phyloP scores from a whole-genome alignment of 2,329 filamentous ascomycete genomes.

The Fusarium sp. region DNA sequence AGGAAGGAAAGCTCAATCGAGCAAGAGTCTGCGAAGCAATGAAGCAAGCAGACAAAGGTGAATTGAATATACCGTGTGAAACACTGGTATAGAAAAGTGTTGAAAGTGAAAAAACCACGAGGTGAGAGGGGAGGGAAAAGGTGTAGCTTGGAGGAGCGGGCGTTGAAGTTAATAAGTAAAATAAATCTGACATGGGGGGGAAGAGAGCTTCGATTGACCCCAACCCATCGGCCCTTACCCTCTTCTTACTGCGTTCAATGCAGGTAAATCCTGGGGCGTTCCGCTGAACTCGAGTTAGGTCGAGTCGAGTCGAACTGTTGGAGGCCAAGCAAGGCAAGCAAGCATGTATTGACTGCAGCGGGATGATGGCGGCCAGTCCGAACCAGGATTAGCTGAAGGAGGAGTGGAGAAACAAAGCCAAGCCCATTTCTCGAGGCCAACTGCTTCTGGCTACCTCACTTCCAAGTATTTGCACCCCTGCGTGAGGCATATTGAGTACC shows the following conservation, averaged over 20 bases:
- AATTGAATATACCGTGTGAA: conserved; percentile 18
- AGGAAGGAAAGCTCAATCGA: conserved; percentile 34
- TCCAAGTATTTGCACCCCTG: conserved; percentile 22
- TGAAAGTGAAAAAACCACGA: not conserved
- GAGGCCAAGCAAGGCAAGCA: not conserved
- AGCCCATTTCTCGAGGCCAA: conserved; percentile 21
- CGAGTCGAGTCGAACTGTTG: not conserved
- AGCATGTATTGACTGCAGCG: conserved; percentile 8
- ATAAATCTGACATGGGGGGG: conserved; percentile 22
- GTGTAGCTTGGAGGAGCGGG: conserved; percentile 3
- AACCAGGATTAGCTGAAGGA: conserved; percentile 33
- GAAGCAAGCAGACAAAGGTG: conserved; percentile 37
- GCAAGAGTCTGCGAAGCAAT: conserved; percentile 32
- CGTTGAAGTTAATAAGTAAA: conserved; percentile 38
- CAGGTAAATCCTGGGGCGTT: not conserved
- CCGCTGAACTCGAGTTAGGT: not conserved
- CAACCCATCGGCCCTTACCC: conserved; percentile 10
- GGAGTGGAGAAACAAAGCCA: conserved; percentile 32
- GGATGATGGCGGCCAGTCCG: conserved; percentile 29
- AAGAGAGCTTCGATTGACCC: conserved; percentile 9
- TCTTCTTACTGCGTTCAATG: not conserved
- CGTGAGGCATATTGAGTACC: conserved; percentile 26
- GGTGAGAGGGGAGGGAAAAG: not conserved
- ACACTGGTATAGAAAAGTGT: conserved; percentile 7
- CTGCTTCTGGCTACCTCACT: conserved; percentile 29